Percentiles rank a stretch among this genome's conserved stretches.
These are phyloP conservation scores for Ganoderma lucidum DNA, from an alignment of 1,284 basidiomycete species.

Conservation along the genomic window DNA sequence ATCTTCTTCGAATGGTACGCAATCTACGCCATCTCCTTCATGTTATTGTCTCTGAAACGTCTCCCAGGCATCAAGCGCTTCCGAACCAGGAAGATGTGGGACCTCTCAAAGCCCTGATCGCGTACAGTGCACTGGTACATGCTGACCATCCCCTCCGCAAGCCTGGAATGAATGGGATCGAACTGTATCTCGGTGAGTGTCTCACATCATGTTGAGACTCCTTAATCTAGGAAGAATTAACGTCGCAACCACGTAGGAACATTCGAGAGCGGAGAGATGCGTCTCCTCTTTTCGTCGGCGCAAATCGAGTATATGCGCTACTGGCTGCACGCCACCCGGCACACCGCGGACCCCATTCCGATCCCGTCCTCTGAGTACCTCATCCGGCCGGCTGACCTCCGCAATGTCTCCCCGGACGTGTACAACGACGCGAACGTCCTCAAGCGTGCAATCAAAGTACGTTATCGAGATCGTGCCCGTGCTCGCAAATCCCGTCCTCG, in stretches of 20 bases:
- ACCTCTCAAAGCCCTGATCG: conserved; percentile 73
- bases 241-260: conserved; percentile 49
- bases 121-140: conserved; percentile 69
- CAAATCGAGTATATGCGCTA: conserved; percentile 89
- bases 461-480: conserved; percentile 22
- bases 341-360: conserved; percentile 70
- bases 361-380: conserved; percentile 79
- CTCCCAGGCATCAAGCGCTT: conserved; percentile 52
- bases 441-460: conserved; percentile 65
- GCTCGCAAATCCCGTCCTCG: conserved; percentile 13
- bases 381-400: conserved; percentile 60
- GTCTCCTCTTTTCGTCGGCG: conserved; percentile 80
- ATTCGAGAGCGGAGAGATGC: conserved; percentile 69
- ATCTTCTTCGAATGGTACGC: conserved; percentile 77
- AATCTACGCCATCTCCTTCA: conserved; percentile 4
- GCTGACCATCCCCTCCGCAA: conserved; percentile 77
- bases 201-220: not conserved
- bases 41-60: conserved; percentile 9
- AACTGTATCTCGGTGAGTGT: conserved; percentile 73
- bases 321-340: conserved; percentile 78
- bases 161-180: conserved; percentile 66
- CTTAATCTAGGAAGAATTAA: conserved; percentile 8
- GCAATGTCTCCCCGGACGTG: conserved; percentile 62
- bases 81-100: conserved; percentile 59
- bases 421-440: conserved; percentile 63